Conservation (phyloP, 2,329 filamentous ascomycete species). For the Aspergillus melleus region DNA sequence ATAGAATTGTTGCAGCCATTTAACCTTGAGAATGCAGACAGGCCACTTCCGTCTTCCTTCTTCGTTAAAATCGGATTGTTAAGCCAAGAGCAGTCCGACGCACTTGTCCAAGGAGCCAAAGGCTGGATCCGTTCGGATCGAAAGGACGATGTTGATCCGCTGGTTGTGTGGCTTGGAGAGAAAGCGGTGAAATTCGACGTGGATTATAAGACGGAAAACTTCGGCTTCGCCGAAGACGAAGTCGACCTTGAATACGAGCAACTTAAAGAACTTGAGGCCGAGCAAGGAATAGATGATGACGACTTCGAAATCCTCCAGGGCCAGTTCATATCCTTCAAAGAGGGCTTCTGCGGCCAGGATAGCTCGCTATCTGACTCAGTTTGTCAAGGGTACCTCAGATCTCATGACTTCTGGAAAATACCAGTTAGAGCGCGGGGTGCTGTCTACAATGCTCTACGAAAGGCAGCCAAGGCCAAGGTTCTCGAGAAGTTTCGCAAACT, state of each 20-base stretch:
- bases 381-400: constrained; percentile 36
- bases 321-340: constrained; percentile 43
- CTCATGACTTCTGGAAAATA: constrained; percentile 63
- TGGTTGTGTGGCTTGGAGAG: constrained; percentile 61
- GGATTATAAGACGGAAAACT: constrained; percentile 49
- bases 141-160: constrained; percentile 31
- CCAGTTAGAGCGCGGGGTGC: constrained; percentile 56
- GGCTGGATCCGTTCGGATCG: constrained; percentile 41
- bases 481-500: constrained; percentile 50
- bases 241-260: constrained; percentile 62
- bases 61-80: constrained; percentile 61
- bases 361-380: constrained; percentile 29
- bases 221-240: constrained; percentile 59
- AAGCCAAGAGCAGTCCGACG: constrained; percentile 62
- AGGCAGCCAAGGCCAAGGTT: constrained; percentile 52
- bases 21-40: constrained; percentile 30
- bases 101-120: constrained; percentile 54
- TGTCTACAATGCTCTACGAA: constrained; percentile 67
- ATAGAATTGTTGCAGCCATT: constrained; percentile 46
- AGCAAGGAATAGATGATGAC: constrained; percentile 54
- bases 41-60: constrained; percentile 54
- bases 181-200: constrained; percentile 48
- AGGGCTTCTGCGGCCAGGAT: constrained; percentile 37
- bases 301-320: constrained; percentile 56
- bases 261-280: constrained; percentile 61